Base-by-base conservation (phyloP, 345 rosid species). In the Gossypium stocksii region DNA sequence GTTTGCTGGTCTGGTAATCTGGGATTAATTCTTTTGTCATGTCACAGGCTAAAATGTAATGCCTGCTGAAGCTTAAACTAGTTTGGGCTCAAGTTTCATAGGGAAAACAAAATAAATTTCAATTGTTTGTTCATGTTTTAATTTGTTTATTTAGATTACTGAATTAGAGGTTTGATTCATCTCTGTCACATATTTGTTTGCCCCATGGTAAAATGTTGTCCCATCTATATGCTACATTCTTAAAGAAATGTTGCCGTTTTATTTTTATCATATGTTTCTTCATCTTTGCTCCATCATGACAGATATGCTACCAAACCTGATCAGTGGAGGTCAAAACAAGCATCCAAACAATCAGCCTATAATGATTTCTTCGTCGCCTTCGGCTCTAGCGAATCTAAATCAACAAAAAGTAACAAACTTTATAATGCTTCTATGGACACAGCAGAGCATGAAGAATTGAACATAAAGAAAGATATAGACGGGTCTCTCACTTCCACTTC, bases 291-390 rank as follows among this genome's bases (percentile, higher is more conserved):
- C 75, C 76, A 17, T 76, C 66, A 58, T 57, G 48, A 67, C 87
- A 91, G 99, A 43, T 89, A 80, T 79, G 88, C 91, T 56, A 77
- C 79, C 46, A 81, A 82, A 76, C 89, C 93, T 66, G 93, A 88
- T 66, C 90, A 85, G 71, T 95, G 99, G 99, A 91, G 83, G 84
- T 83, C 85, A 48, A 93, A 77, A 82, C 98, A 88, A 82, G 86
- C 81, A 80, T 85, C 94, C 9, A 95, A 93, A 84, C 90, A 93
- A 79, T 87, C 91, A 10, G 76, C 91, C 74, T 93, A 87, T 83
- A 79, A 89, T 11, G 91, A 93, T 9, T 95, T 88, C 73, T 75
- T 54, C 74, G 84, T 86, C 56, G 70, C 88, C 64, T 95, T 95
- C 78, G 98, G 98, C 67, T 83, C 93, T 22, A 69, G 74, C 70